phyloP scores from a whole-genome alignment of 306 rosid species.

The Gynostemma pentaphyllum region DNA sequence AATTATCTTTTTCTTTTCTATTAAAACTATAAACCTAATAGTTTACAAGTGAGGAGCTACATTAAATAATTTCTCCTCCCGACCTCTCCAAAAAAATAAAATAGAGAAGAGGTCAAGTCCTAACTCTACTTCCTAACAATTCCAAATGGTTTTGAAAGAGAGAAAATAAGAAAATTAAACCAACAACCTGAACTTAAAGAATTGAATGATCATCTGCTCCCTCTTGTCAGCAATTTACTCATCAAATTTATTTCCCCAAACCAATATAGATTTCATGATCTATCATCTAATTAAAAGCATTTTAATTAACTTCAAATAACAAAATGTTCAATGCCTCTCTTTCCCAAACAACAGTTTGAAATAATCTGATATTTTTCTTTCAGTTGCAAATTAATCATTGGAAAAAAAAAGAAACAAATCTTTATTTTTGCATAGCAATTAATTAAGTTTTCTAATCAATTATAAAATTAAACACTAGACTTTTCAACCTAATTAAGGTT shows the following conservation, averaged over 20 bases:
- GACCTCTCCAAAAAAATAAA: too few species aligned
- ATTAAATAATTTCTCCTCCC: too few species aligned
- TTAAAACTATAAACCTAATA: too few species aligned
- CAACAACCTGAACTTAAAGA: background rate
- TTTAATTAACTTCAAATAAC: background rate
- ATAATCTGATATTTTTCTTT: background rate
- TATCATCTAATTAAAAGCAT: background rate
- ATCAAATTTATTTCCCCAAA: constrained; percentile 1
- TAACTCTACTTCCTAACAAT: background rate
- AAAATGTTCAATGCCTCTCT: background rate
- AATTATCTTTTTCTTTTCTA: too few species aligned
- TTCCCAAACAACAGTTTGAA: background rate
- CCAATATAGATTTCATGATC: background rate
- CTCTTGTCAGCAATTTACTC: background rate
- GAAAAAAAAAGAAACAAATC: too few species aligned
- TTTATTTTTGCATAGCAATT: background rate
- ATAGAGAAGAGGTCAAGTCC: too few species aligned
- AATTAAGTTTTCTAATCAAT: background rate
- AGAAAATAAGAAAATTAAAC: background rate
- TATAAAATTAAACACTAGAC: background rate
- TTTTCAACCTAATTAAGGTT: background rate
- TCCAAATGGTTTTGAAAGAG: background rate
- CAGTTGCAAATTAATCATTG: background rate
- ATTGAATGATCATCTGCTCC: constrained; percentile 2
- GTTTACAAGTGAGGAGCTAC: too few species aligned